These are phyloP conservation scores for Agrocybe praecox DNA, from an alignment of 768 basidiomycete genomes.

Conservation along the genomic window DNA sequence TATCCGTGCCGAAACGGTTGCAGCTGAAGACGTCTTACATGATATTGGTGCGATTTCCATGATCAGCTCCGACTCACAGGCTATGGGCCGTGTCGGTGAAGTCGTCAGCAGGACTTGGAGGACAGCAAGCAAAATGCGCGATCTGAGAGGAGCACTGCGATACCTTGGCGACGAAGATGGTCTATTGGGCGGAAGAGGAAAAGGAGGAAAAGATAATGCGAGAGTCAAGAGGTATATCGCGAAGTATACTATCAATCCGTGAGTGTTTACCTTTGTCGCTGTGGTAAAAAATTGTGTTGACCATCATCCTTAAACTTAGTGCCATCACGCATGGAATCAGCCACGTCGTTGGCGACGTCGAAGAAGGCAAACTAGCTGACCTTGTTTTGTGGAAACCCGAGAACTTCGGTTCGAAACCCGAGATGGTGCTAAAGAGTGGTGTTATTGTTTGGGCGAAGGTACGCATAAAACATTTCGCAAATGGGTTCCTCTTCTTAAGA, in stretches of 20 bases:
- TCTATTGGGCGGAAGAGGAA: neutral
- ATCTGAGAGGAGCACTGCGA: slow-evolving; percentile 71
- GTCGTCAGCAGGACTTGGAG: slow-evolving; percentile 93
- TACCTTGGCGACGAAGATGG: slow-evolving; percentile 65
- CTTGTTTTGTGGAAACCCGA: slow-evolving; percentile 95
- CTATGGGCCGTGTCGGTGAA: slow-evolving; percentile 98
- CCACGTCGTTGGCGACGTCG: slow-evolving; percentile 83
- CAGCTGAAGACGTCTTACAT: slow-evolving; percentile 95
- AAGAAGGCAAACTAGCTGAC: slow-evolving; percentile 85
- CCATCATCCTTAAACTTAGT: no score
- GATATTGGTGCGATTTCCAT: slow-evolving; percentile 95
- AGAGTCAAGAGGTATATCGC: slow-evolving; percentile 94
- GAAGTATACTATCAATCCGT: slow-evolving; percentile 99
- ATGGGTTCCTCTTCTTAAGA: neutral
- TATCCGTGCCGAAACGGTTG: slow-evolving; percentile 95
- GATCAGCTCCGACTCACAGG: slow-evolving; percentile 96
- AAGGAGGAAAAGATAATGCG: slow-evolving; percentile 71
- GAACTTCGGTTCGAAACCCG: slow-evolving; percentile 90
- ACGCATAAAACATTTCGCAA: slow-evolving; percentile 15
- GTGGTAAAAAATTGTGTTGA: neutral
- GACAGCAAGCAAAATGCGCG: slow-evolving; percentile 93
- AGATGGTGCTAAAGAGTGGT: slow-evolving; percentile 94
- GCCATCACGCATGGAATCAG: slow-evolving; percentile 95
- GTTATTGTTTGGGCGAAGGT: slow-evolving; percentile 92
- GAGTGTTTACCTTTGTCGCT: slow-evolving; percentile 30